Evolutionary conservation across 108 stramenopile genomes (phyloP), one percentile per base, ranked within the genome.

Genomic region (Schizochytrium sp.): DNA sequence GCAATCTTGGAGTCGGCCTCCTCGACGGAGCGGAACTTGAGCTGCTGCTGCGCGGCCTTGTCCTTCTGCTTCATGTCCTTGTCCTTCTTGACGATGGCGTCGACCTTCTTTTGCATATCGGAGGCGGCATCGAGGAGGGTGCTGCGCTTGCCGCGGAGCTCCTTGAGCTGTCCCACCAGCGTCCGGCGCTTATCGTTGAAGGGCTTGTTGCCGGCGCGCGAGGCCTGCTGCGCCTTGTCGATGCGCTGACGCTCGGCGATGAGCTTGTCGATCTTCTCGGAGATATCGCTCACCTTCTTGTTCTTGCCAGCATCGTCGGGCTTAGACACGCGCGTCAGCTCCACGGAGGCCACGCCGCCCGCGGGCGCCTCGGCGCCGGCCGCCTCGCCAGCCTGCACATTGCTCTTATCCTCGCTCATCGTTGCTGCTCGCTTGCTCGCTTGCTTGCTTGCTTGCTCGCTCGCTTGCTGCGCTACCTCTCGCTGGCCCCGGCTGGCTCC

Each of bases 1-100:
- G 92, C 89, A 87, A 98, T 96, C 92, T 96, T 95, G 72, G 91
- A 91, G 45, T 98, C 97, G 89, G 97, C 97, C 21, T 97, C 96
- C 89, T 92, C 95, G 25, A 96, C 89, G 12, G 91, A 93, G 44
- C 87, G 91, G 90, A 96, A 98, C 90, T 95, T 96, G 87, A 97
- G 92, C 57, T 89, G 63, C 63, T 69, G 63, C 34, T 28, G 34
- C 10, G 72, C 18, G 89, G 57, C 51, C 89, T 88, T 88, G 23
- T 41, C 60, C n/a, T 41, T 63, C 88, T 88, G 60, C 59, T 58
- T 88, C 45, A 23, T 23, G 60, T 60, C 88, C 12, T 60, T 63
- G 88, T 60, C 88, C 60, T 34, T 45, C 59, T 88, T 60, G 16
- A 88, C 29, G 12, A 43, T 18, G 45, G 58, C 88, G 43, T 63